These are phyloP conservation scores for Olyra latifolia DNA, from an alignment of 176 grass and related monocot genomes.

Conservation along the genomic window DNA sequence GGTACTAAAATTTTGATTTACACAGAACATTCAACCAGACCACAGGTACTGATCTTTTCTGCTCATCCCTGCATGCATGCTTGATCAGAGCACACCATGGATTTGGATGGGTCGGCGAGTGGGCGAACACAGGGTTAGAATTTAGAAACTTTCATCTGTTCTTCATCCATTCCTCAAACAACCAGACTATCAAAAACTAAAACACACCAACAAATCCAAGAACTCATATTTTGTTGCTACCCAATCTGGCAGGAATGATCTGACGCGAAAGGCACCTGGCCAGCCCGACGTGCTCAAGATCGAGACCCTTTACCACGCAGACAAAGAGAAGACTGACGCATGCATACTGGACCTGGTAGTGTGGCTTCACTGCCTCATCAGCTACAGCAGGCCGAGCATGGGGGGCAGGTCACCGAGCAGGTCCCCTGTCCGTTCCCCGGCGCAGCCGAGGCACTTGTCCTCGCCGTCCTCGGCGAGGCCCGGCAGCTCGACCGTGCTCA, in stretches of 20 bases:
- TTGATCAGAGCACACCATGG: conserved; percentile 54
- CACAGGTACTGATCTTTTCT: not conserved
- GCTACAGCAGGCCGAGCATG: conserved; percentile 50
- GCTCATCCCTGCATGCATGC: conserved; percentile 20
- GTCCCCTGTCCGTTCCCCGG: conserved; percentile 45
- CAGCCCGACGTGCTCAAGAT: conserved; percentile 53
- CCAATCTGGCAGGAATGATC: conserved; percentile 45
- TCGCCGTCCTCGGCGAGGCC: not conserved
- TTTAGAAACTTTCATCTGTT: not conserved
- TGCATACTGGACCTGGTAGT: conserved; percentile 74
- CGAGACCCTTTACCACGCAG: conserved; percentile 77
- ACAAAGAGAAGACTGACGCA: conserved; percentile 56
- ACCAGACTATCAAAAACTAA: not conserved
- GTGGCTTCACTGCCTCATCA: conserved; percentile 77
- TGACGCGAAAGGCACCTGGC: conserved; percentile 17
- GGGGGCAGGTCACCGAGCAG: conserved; percentile 46
- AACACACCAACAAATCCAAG: not conserved
- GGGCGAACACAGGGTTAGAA: conserved; percentile 60
- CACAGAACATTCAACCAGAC: not conserved
- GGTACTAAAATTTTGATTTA: conserved; percentile 26
- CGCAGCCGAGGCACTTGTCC: not conserved
- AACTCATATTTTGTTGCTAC: not conserved
- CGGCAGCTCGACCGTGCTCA: conserved; percentile 13
- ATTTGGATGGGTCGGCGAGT: conserved; percentile 67
- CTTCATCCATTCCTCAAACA: not conserved